Conservation (phyloP, 495 filamentous ascomycete species). For the Penicillium riverlandense region DNA sequence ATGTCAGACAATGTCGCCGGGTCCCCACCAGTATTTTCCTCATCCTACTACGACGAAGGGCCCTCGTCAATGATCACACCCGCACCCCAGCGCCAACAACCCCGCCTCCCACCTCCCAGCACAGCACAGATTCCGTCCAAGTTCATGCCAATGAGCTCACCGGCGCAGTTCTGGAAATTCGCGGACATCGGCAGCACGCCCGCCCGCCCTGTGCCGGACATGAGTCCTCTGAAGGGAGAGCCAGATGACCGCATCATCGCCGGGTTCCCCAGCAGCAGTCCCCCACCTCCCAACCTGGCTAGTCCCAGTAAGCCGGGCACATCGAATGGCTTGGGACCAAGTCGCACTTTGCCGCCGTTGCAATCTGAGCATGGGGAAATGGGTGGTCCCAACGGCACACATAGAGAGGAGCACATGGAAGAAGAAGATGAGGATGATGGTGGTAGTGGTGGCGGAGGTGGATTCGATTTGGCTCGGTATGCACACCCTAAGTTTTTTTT, state of each 20-base stretch:
- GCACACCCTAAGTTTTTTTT: slow-evolving; percentile 6
- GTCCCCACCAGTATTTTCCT: slow-evolving; percentile 66
- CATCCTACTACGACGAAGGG: slow-evolving; percentile 51
- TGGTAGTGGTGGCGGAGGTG: slow-evolving; percentile 48
- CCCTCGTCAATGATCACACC: slow-evolving; percentile 70
- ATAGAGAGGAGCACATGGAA: slow-evolving; percentile 15
- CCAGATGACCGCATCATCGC: slow-evolving; percentile 35
- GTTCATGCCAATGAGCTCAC: slow-evolving; percentile 90
- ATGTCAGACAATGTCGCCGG: slow-evolving; percentile 51
- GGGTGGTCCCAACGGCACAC: slow-evolving; percentile 3
- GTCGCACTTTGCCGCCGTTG: slow-evolving; percentile 28
- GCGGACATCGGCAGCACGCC: slow-evolving; percentile 67
- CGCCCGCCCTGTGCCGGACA: slow-evolving; percentile 52
- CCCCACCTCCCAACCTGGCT: slow-evolving; percentile 43
- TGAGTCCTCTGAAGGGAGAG: slow-evolving; percentile 52
- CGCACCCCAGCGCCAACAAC: slow-evolving; percentile 75
- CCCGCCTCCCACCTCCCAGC: slow-evolving; percentile 77
- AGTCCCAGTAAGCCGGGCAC: slow-evolving; percentile 41
- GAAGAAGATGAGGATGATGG: slow-evolving; percentile 49
- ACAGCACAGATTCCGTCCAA: slow-evolving; percentile 86
- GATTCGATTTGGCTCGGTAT: slow-evolving; percentile 62
- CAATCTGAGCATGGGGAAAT: slow-evolving; percentile 18
- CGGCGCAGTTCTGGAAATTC: slow-evolving; percentile 97
- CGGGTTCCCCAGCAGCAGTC: slow-evolving; percentile 61
- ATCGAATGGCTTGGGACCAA: slow-evolving; percentile 26